phyloP scores from a whole-genome alignment of 1,284 basidiomycete species.

The Cerrena zonata region DNA sequence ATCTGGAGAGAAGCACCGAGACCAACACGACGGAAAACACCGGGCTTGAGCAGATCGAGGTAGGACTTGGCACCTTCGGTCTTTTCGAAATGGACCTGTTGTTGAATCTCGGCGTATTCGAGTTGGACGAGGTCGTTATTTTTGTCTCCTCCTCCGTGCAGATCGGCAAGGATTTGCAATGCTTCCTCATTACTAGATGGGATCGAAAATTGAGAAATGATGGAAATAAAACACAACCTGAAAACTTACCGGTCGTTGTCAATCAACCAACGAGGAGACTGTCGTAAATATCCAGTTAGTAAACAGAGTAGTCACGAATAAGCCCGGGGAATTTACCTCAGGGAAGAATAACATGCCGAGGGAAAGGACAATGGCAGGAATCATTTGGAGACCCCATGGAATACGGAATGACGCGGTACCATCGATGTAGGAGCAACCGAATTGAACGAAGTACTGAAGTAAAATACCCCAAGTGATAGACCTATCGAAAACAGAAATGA shows the following conservation, averaged over 20 bases:
- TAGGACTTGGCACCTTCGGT: slow-evolving; percentile 69
- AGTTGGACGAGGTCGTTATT: slow-evolving; percentile 65
- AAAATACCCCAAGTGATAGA: slow-evolving; percentile 74
- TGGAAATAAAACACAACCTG: slow-evolving; percentile 28
- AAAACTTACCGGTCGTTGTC: slow-evolving; percentile 47
- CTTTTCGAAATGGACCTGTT: slow-evolving; percentile 67
- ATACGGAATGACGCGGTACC: slow-evolving; percentile 70
- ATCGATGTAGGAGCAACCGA: slow-evolving; percentile 69
- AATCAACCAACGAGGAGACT: slow-evolving; percentile 58
- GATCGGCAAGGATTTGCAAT: slow-evolving; percentile 69
- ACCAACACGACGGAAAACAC: slow-evolving; percentile 38
- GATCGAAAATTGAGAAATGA: slow-evolving; percentile 9
- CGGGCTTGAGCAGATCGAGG: slow-evolving; percentile 54
- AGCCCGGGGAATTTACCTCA: slow-evolving; percentile 37
- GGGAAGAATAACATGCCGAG: slow-evolving; percentile 67
- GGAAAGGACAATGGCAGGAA: slow-evolving; percentile 65
- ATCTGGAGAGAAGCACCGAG: slow-evolving; percentile 40
- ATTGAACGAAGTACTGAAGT: slow-evolving; percentile 69
- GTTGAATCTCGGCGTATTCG: slow-evolving; percentile 75
- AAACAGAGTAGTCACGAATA: too few species aligned
- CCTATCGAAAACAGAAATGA: slow-evolving; percentile 24
- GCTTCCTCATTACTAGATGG: slow-evolving; percentile 63
- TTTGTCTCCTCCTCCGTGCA: slow-evolving; percentile 69
- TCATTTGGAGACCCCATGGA: slow-evolving; percentile 74
- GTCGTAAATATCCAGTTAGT: neutral